Evolutionary conservation across 2,329 filamentous ascomycete genomes (phyloP).

Genomic region (Colletotrichum caudatum): DNA sequence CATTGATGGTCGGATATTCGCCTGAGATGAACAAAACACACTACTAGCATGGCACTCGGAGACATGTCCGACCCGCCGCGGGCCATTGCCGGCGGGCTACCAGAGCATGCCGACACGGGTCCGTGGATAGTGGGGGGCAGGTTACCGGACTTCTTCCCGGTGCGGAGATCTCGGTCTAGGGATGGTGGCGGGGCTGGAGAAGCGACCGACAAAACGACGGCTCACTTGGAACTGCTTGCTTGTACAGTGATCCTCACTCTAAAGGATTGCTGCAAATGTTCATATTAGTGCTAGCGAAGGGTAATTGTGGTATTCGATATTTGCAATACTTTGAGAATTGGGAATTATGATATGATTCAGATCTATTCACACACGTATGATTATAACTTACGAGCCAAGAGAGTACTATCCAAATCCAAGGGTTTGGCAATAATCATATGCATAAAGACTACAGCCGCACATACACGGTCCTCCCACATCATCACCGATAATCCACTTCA

Average conservation of each 20-base stretch:
- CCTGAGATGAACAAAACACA: not conserved
- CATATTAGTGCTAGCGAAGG: not conserved
- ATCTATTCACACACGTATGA: no score
- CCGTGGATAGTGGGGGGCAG: conserved; percentile 1
- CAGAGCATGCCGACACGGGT: conserved; percentile 8
- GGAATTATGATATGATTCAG: not conserved
- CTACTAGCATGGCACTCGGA: not conserved
- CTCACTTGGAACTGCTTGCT: not conserved
- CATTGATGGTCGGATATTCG: not conserved
- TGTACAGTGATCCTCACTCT: not conserved
- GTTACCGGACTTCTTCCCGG: conserved; percentile 32
- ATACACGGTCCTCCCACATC: not conserved
- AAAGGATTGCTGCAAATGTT: not conserved
- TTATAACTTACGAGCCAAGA: not conserved
- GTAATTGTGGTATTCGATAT: not conserved
- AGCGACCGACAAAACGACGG: not conserved
- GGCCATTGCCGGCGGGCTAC: not conserved
- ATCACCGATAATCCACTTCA: not conserved
- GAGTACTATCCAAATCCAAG: no score
- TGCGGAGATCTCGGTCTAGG: conserved; percentile 4
- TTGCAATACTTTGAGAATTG: not conserved
- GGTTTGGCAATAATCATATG: not conserved
- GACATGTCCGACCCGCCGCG: conserved; percentile 14
- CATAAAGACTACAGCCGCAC: not conserved
- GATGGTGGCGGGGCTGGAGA: not conserved